Evolutionary conservation across 2,329 filamentous ascomycete genomes (phyloP).

Genomic region (Talaromyces albobiverticillius): DNA sequence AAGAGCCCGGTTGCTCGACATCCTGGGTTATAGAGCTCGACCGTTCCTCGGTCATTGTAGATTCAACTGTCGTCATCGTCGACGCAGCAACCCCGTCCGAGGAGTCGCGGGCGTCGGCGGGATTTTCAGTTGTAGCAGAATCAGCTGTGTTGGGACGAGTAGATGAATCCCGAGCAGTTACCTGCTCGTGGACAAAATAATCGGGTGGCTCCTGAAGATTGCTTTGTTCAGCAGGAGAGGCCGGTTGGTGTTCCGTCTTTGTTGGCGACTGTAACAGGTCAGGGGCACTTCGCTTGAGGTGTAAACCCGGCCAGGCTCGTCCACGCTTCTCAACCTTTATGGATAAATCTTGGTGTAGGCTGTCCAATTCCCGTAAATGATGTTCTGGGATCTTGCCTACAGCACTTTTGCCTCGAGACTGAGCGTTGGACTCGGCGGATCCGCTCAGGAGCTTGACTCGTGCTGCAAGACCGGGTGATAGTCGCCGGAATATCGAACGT

Average conservation of each 20-base stretch:
- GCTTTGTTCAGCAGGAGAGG: neutral
- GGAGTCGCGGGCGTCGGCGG: conserved; percentile 14
- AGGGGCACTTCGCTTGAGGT: conserved; percentile 16
- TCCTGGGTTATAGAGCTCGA: conserved; percentile 17
- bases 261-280: conserved; percentile 18
- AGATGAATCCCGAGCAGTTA: too few species aligned
- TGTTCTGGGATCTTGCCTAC: conserved; percentile 41
- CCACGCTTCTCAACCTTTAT: conserved; percentile 38
- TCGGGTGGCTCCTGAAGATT: neutral
- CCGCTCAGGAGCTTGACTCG: conserved; percentile 42
- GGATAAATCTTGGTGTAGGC: conserved; percentile 35
- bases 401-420: conserved; percentile 22
- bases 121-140: conserved; percentile 5
- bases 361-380: conserved; percentile 41
- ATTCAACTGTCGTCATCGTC: conserved; percentile 31
- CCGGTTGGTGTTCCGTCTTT: conserved; percentile 12
- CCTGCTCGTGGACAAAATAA: neutral
- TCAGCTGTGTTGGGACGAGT: neutral
- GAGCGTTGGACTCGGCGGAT: conserved; percentile 25
- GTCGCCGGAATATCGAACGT: conserved; percentile 38
- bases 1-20: conserved; percentile 20
- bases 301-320: conserved; percentile 30
- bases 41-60: conserved; percentile 19
- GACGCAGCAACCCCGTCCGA: conserved; percentile 14
- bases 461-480: conserved; percentile 42